phyloP scores from a whole-genome alignment of 2,329 filamentous ascomycete species.

The Diplodia intermedia region DNA sequence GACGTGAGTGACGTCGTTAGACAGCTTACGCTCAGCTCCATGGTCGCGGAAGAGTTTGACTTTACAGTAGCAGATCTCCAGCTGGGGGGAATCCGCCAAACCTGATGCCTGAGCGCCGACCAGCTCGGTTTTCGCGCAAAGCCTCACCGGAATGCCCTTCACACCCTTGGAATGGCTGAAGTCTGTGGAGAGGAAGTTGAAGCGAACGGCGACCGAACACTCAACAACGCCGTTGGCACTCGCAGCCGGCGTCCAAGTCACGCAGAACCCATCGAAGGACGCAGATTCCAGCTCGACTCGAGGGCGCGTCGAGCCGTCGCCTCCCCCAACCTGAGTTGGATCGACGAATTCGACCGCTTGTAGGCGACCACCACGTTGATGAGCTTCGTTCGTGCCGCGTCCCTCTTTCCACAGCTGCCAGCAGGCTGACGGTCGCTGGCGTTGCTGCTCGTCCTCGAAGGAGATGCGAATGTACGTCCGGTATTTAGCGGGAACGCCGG shows the following conservation, averaged over 20 bases:
- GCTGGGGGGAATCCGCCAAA: constrained; percentile 54
- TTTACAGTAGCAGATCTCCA: constrained; percentile 91
- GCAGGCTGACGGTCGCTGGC: constrained; percentile 79
- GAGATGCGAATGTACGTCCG: constrained; percentile 93
- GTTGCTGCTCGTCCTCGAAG: constrained; percentile 94
- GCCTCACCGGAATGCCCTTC: constrained; percentile 91
- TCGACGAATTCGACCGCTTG: constrained; percentile 95
- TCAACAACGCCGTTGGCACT: constrained; percentile 70
- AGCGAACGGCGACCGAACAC: constrained; percentile 87
- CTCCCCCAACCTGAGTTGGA: constrained; percentile 61
- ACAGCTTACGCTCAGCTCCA: constrained; percentile 91
- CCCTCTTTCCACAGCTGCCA: constrained; percentile 98
- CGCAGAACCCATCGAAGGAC: constrained; percentile 93
- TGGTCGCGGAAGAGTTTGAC: constrained; percentile 97
- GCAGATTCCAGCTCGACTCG: constrained; percentile 62
- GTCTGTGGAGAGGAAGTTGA: constrained; percentile 98
- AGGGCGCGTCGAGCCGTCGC: constrained; percentile 56
- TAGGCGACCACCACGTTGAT: constrained; percentile 88
- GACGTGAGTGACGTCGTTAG: constrained; percentile 92
- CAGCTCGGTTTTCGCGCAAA: constrained; percentile 88
- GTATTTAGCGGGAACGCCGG: constrained; percentile 71
- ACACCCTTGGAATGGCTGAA: constrained; percentile 99
- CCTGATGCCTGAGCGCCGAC: constrained; percentile 52
- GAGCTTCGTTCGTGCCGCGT: constrained; percentile 91
- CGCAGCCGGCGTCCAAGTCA: constrained; percentile 78